Percentiles rank a stretch among this genome's conserved stretches.
phyloP scores from a whole-genome alignment of 108 stramenopile species.

The Stephanodiscus triporus region DNA sequence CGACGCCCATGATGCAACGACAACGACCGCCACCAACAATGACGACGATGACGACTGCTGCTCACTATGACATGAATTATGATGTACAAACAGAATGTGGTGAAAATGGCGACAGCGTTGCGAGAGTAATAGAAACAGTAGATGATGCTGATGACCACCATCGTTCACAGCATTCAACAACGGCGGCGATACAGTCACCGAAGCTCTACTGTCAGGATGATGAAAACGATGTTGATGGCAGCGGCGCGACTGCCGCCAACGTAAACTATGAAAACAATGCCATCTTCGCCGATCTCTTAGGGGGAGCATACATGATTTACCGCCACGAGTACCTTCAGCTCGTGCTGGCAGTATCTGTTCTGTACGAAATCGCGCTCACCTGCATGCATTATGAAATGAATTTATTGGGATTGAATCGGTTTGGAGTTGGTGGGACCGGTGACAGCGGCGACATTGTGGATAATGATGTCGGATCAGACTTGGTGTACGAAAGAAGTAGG shows the following conservation, averaged over 20 bases:
- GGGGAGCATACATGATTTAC: slow-evolving; percentile 82
- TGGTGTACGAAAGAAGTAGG: neutral
- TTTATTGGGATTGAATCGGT: slow-evolving; percentile 79
- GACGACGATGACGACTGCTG: neutral
- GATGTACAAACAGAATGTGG: no score
- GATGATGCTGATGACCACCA: neutral
- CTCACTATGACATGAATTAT: neutral
- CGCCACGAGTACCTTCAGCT: slow-evolving; percentile 88
- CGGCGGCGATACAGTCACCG: neutral
- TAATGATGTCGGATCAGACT: no score
- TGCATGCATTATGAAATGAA: slow-evolving; percentile 98
- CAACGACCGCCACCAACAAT: neutral
- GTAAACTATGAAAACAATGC: neutral
- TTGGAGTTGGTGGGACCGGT: slow-evolving; percentile 37
- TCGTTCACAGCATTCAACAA: neutral
- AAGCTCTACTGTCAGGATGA: neutral
- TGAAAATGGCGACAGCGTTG: neutral
- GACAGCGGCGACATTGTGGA: no score
- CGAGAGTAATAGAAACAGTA: neutral
- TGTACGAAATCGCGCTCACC: slow-evolving; percentile 94
- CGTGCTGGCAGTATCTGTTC: slow-evolving; percentile 91
- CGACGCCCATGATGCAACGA: neutral
- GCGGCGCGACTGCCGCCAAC: neutral
- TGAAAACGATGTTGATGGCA: neutral
- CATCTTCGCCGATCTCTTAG: slow-evolving; percentile 49